Evolutionary conservation across 2,329 filamentous ascomycete genomes (phyloP).

Genomic region (Dactylellina parvicollis): DNA sequence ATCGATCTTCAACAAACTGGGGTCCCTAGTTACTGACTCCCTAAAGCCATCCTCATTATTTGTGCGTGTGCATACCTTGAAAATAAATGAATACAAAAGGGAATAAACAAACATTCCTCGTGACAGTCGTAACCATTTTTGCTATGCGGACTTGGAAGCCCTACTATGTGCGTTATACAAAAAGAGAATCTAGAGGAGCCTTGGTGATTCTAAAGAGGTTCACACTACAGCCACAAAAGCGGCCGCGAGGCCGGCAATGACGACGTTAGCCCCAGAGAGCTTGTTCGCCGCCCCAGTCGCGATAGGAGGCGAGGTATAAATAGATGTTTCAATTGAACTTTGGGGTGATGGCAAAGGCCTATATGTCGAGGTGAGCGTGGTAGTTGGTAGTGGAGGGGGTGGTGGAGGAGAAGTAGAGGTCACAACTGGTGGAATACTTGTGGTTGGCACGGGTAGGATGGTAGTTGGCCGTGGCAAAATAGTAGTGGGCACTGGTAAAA

Average conservation of each 20-base stretch:
- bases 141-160: too few species aligned
- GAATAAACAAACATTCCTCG: too few species aligned
- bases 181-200: too few species aligned
- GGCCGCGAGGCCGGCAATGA: conserved; percentile 11
- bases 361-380: neutral
- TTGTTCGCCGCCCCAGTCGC: conserved; percentile 28
- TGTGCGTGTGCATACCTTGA: too few species aligned
- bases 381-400: neutral
- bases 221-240: neutral
- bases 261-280: conserved; percentile 16
- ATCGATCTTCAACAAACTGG: too few species aligned
- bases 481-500: neutral
- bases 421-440: neutral
- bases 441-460: neutral
- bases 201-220: too few species aligned
- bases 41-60: too few species aligned
- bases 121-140: too few species aligned
- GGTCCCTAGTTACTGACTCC: too few species aligned
- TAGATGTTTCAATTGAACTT: neutral
- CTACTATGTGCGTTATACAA: too few species aligned
- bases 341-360: neutral
- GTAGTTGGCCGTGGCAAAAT: conserved; percentile 1
- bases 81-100: too few species aligned
- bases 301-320: conserved; percentile 16
- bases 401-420: neutral